A percentile compares a stretch with the other conserved stretches of the same genome.
Conservation (phyloP, 129 eudicot species). For the Lactuca saligna region DNA sequence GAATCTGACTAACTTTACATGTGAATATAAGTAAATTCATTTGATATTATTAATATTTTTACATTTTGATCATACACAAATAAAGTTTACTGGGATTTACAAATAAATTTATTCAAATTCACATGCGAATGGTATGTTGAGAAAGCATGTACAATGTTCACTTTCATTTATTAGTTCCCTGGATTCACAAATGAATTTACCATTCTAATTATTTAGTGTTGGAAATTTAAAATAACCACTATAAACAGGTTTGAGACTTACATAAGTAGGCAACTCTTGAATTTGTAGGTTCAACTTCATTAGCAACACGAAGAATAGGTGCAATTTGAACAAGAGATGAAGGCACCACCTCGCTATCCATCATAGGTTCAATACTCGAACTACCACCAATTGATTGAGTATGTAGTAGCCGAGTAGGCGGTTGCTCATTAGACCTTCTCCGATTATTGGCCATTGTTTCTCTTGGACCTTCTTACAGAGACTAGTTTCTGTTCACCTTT, state of each 20-base stretch:
- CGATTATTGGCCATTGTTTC: constrained; percentile 64
- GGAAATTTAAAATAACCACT: neutral
- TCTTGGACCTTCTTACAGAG: constrained; percentile 14
- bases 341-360: constrained; percentile 93
- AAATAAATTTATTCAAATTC: too few relatives aligned
- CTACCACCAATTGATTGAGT: constrained; percentile 65
- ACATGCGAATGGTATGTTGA: too few relatives aligned
- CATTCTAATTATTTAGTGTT: neutral
- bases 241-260: constrained; percentile 33
- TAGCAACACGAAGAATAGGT: constrained; percentile 95
- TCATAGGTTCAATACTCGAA: constrained; percentile 71
- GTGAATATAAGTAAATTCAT: too few relatives aligned
- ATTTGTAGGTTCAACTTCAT: constrained; percentile 74
- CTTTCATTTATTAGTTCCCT: too few relatives aligned
- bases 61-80: too few relatives aligned
- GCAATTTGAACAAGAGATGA: constrained; percentile 83
- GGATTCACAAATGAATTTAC: too few relatives aligned
- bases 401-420: constrained; percentile 52
- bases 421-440: constrained; percentile 56
- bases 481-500: neutral
- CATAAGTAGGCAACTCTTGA: constrained; percentile 91
- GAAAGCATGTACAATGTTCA: too few relatives aligned
- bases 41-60: too few relatives aligned
- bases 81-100: too few relatives aligned
- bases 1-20: too few relatives aligned